Conservation (phyloP, 352 stramenopile species). For the Stramenopiles sp. region DNA sequence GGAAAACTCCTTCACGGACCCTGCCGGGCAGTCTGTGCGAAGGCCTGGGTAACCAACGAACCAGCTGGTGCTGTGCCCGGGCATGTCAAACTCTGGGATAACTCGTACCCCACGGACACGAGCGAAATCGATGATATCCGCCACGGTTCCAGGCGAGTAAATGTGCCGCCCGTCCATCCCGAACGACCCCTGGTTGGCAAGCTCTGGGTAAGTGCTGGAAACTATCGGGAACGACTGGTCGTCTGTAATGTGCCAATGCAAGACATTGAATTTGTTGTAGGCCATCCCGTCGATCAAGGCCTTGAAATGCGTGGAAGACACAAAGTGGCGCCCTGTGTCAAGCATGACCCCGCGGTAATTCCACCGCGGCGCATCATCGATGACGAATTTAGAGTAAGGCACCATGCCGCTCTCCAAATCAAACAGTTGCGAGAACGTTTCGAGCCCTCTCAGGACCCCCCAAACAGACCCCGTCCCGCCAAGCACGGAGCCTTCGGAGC, state of each 20-base stretch:
- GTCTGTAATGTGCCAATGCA: slow-evolving; percentile 24
- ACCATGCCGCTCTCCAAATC: neutral
- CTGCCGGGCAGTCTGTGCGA: neutral
- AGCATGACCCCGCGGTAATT: slow-evolving; percentile 20
- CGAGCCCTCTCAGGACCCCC: neutral
- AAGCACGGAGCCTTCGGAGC: too few species aligned
- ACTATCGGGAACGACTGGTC: slow-evolving; percentile 21
- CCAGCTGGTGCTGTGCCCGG: slow-evolving; percentile 31
- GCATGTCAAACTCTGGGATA: slow-evolving; percentile 41
- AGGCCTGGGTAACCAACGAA: slow-evolving; percentile 22
- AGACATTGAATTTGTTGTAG: slow-evolving; percentile 24
- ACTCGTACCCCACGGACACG: slow-evolving; percentile 33
- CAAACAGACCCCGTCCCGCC: too few species aligned
- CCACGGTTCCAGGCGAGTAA: slow-evolving; percentile 32
- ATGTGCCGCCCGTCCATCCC: neutral
- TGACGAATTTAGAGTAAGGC: neutral
- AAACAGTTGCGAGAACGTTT: slow-evolving; percentile 2
- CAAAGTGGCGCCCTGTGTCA: slow-evolving; percentile 20
- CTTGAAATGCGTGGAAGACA: slow-evolving; percentile 19
- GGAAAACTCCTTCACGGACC: too few species aligned
- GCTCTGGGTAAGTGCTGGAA: slow-evolving; percentile 7
- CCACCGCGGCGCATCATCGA: slow-evolving; percentile 13
- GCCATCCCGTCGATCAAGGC: slow-evolving; percentile 22
- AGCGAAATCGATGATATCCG: slow-evolving; percentile 31
- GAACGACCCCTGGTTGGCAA: neutral